A percentile compares a stretch with the other conserved stretches of the same genome.
These are phyloP conservation scores for Abrus precatorius DNA, from an alignment of 306 rosid genomes.

Conservation along the genomic window DNA sequence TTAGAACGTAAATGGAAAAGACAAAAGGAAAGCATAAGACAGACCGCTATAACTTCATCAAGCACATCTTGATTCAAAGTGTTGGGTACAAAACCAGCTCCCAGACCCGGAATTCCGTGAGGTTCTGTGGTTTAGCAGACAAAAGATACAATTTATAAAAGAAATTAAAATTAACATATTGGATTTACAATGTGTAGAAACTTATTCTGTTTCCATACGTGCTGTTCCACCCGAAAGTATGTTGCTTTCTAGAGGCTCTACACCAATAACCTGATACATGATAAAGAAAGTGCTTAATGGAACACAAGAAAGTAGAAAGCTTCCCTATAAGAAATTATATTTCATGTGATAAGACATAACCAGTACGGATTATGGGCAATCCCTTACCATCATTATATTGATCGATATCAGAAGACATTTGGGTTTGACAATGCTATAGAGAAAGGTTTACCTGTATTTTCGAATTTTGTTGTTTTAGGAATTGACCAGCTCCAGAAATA, in stretches of 20 bases:
- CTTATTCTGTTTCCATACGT: constrained; percentile 59
- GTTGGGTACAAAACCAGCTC: constrained; percentile 98
- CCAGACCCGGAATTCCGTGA: constrained; percentile 99
- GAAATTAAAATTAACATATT: constrained; percentile 15
- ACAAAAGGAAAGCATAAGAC: constrained; percentile 27
- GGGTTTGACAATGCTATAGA: constrained; percentile 23
- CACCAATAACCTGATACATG: constrained; percentile 80
- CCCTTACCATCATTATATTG: constrained; percentile 27
- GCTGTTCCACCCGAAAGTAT: constrained; percentile 97
- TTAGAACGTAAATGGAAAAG: not conserved
- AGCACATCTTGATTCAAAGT: constrained; percentile 86
- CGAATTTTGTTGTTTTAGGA: constrained; percentile 83
- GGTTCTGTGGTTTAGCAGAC: constrained; percentile 73
- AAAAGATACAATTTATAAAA: not conserved
- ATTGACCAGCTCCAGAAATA: constrained; percentile 86
- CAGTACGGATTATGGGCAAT: not conserved
- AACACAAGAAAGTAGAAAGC: constrained; percentile 38
- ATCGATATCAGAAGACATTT: constrained; percentile 6
- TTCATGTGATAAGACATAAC: constrained; percentile 21
- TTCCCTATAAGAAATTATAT: constrained; percentile 35
- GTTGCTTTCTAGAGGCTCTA: constrained; percentile 95
- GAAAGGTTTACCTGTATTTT: constrained; percentile 73
- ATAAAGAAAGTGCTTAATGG: constrained; percentile 40
- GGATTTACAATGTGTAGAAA: constrained; percentile 40
- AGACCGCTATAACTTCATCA: constrained; percentile 89